Evolutionary conservation across 129 eudicot species (phyloP), one percentile per base, ranked within the genome.

Genomic region (Solidago caesia): DNA sequence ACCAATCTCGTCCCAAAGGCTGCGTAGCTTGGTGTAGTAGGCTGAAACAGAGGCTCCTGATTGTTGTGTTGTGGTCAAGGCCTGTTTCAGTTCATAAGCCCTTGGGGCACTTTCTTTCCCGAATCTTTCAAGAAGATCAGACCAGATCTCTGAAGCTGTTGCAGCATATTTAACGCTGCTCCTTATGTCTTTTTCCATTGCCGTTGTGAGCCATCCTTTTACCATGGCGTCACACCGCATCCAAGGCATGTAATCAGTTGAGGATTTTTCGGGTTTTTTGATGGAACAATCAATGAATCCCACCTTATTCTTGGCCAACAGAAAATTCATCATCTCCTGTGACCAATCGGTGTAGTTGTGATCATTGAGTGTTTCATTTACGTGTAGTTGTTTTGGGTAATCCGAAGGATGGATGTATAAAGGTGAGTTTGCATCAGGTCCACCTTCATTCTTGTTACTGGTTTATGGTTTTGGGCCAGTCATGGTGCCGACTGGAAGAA

Each of bases 71-170:
- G 10, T 46, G 7, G 3, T 5, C 51, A 46, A 46, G 8, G 10
- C 10, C 51, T 46, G 51, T 46, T 46, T 46, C 10, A 46, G 3
- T 46, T 46, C 51, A 46, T 46, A 46, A 46, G 51, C 51, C 10
- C 2, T 46, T 5, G 51, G 51, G 10, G 51, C 51, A 46, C 51
- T 46, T 46, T 46, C 51, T 46, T 46, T 46, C 10, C 51, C 46
- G 68, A 63, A 63, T 16, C 68, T 63, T 33, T 63, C 46, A n/a
- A n/a, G n/a, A 39, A 63, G 46, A 11, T 63, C 47, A 16, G 68
- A 63, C 68, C 68, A 63, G 68, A 63, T 63, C 21, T 63, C 68
- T 1, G 51, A 46, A 46, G 68, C 16, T 10, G 68, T 63, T 33
- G 16, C 16, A 41, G 68, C 47, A 46, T 63, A 63, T 46, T 63